These are phyloP conservation scores for Cyamopsis tetragonoloba DNA, from an alignment of 306 rosid genomes.

Conservation along the genomic window DNA sequence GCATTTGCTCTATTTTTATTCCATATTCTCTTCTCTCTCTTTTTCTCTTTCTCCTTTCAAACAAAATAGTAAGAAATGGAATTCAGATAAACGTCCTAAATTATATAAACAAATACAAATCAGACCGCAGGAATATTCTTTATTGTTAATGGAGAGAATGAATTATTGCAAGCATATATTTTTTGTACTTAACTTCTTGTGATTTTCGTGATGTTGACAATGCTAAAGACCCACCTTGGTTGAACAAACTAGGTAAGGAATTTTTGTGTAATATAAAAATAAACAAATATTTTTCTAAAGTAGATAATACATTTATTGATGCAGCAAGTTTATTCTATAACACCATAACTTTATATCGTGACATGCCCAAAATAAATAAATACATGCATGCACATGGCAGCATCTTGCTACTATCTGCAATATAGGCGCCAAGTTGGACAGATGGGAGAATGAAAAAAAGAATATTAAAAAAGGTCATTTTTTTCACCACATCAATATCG, in stretches of 20 bases:
- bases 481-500: too few relatives aligned
- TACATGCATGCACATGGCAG: not conserved
- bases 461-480: too few relatives aligned
- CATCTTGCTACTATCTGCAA: not conserved
- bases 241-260: not conserved
- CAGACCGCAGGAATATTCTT: constrained; percentile 9
- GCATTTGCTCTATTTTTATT: not conserved
- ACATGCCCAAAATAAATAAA: not conserved
- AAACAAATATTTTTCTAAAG: not conserved
- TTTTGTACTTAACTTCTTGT: not conserved
- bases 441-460: not conserved
- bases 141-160: not conserved
- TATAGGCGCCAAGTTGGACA: not conserved
- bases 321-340: not conserved
- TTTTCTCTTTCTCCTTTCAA: too few relatives aligned
- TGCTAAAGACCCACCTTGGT: not conserved
- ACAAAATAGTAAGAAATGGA: not conserved
- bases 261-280: not conserved
- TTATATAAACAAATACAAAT: not conserved
- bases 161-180: constrained; percentile 21
- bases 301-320: not conserved
- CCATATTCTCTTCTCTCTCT: not conserved
- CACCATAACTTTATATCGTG: not conserved
- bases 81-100: not conserved
- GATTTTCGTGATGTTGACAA: constrained; percentile 23